Conservation (phyloP, 306 rosid species). For the Lathyrus tuberosus region DNA sequence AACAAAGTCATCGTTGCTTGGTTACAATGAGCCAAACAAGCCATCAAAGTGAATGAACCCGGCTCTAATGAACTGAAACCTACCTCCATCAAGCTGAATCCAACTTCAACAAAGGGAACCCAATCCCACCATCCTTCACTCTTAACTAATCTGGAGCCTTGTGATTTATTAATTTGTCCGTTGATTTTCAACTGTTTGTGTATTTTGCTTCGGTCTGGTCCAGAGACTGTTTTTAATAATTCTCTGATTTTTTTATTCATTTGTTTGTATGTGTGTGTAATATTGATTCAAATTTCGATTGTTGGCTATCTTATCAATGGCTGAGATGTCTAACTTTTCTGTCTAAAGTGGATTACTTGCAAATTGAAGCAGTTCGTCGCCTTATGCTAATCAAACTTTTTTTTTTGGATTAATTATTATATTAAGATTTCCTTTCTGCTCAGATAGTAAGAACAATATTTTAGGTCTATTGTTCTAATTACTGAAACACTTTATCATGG, state of each 20-base stretch:
- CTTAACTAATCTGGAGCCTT: background rate
- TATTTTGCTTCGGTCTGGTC: background rate
- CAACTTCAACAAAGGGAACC: background rate
- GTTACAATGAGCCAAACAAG: background rate
- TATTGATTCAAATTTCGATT: background rate
- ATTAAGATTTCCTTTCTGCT: constrained; percentile 1
- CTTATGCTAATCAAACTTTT: background rate
- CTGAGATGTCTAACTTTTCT: background rate
- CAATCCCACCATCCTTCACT: background rate
- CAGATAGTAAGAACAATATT: background rate
- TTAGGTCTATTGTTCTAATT: background rate
- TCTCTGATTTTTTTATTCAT: background rate
- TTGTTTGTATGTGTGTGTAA: background rate
- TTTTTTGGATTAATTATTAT: background rate
- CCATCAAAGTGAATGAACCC: constrained; percentile 1
- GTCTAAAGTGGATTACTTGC: constrained; percentile 8
- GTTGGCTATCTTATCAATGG: background rate
- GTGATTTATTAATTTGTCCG: background rate
- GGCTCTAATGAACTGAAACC: background rate
- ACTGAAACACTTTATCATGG: background rate
- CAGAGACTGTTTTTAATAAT: background rate
- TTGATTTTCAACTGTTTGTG: background rate
- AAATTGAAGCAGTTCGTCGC: background rate
- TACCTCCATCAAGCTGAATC: background rate
- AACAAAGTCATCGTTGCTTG: background rate